Percentiles rank a stretch among this genome's conserved stretches.
These are phyloP conservation scores for Mucor plumbeus DNA, from an alignment of 371 early-diverging fungal genomes.

Conservation along the genomic window DNA sequence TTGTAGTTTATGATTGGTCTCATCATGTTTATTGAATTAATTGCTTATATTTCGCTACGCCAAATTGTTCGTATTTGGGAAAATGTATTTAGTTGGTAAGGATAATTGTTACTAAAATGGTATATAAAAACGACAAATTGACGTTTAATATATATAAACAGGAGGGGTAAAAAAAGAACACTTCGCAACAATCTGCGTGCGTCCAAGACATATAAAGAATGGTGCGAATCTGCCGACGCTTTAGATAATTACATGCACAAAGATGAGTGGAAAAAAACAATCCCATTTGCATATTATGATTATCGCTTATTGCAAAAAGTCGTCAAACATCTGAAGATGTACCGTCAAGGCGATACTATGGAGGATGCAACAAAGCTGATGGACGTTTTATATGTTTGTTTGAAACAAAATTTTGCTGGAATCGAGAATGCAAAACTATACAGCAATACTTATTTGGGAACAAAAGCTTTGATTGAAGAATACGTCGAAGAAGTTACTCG, in stretches of 20 bases:
- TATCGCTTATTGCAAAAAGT: slow-evolving; percentile 72
- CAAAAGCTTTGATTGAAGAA: slow-evolving; percentile 78
- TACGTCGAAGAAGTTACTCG: slow-evolving; percentile 80
- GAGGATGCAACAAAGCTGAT: slow-evolving; percentile 46
- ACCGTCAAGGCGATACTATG: slow-evolving; percentile 35
- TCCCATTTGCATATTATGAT: slow-evolving; percentile 72
- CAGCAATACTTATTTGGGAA: slow-evolving; percentile 77
- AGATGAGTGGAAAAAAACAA: slow-evolving; percentile 74
- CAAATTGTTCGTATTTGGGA: slow-evolving; percentile 81
- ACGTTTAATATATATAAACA: slow-evolving; percentile 17
- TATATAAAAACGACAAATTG: neutral
- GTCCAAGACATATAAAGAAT: slow-evolving; percentile 69
- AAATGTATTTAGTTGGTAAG: slow-evolving; percentile 69
- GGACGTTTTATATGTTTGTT: slow-evolving; percentile 66
- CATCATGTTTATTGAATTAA: slow-evolving; percentile 70
- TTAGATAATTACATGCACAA: slow-evolving; percentile 75
- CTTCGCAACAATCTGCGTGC: slow-evolving; percentile 58
- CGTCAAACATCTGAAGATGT: slow-evolving; percentile 50
- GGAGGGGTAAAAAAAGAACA: slow-evolving; percentile 62
- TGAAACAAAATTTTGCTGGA: slow-evolving; percentile 83
- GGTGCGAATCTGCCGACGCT: slow-evolving; percentile 71
- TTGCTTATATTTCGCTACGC: slow-evolving; percentile 71
- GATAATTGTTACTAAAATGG: neutral
- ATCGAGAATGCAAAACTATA: slow-evolving; percentile 81
- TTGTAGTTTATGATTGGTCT: slow-evolving; percentile 60